Base-by-base conservation (phyloP, 2,329 filamentous ascomycete genomes). In the Aspergillus thermomutatus region DNA sequence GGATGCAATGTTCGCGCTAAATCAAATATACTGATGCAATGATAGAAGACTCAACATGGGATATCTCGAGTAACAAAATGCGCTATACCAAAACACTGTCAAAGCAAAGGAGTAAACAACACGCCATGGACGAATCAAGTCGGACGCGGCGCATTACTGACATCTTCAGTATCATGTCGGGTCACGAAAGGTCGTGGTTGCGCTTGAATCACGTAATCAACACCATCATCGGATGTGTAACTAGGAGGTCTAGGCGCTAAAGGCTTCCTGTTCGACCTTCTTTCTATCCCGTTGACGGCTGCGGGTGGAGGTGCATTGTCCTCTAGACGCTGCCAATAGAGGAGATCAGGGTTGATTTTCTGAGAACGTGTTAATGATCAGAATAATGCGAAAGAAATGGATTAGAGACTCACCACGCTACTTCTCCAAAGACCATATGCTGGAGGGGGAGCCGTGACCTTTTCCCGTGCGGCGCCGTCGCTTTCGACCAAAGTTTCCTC, bases 391-490 rank as follows among this genome's bases (percentile, higher is more conserved):
- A 14, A 17, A 14, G n/a, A 11, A 9, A n/a, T 23, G 25, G 26
- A 23, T 14, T 19, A 26, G 2, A 46, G 49, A 85, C 87, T 73
- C 82, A 90, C 87, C 74, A 94, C 90, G 67, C 88, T 93, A 72
- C 87, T 87, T 52, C 91, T 82, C 90, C 91, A 95, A 1, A 91
- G 77, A 0, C 92, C 92, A 69, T 96, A 96, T 2, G 91, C 91
- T 0, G 92, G 92, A 3, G 92, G 92, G 8, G 86, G 84, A 21
- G 81, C 62, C 64, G 67, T 70, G 54, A 71, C 57, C 21, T 86
- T 86, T 57, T 85, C 82, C 51, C 79, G 82, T 55, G 83, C 80
- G 50, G 62, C 58, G 53, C 80, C 71, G 3, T 82, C 83, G 31
- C 62, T 62, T 34, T 66, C 65, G 23, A 62, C 53, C 1, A 77